phyloP scores from a whole-genome alignment of 495 filamentous ascomycete species.

The Annulohypoxylon nitens region DNA sequence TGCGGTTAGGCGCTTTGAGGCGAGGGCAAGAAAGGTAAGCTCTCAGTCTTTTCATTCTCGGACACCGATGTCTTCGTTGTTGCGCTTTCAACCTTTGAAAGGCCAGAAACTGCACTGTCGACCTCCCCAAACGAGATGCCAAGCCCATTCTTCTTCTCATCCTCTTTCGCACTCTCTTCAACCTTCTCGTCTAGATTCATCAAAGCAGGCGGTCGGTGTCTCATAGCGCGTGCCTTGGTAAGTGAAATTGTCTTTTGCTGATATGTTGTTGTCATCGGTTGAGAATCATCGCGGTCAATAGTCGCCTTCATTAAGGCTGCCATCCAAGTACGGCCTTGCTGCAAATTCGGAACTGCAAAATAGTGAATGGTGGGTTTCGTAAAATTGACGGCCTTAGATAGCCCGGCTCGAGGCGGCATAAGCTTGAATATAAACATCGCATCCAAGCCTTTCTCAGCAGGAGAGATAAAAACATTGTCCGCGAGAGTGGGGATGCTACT shows the following conservation, averaged over 20 bases:
- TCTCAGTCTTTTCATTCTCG: slow-evolving; percentile 51
- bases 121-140: slow-evolving; percentile 64
- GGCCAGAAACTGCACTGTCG: slow-evolving; percentile 64
- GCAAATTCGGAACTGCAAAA: slow-evolving; percentile 92
- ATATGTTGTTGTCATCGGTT: slow-evolving; percentile 87
- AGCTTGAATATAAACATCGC: slow-evolving; percentile 98
- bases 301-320: slow-evolving; percentile 99
- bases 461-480: slow-evolving; percentile 56
- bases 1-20: slow-evolving; percentile 58
- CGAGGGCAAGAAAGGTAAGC: slow-evolving; percentile 34
- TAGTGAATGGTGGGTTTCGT: slow-evolving; percentile 98
- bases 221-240: slow-evolving; percentile 83
- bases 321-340: slow-evolving; percentile 96
- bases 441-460: slow-evolving; percentile 62
- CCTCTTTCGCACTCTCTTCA: slow-evolving; percentile 50
- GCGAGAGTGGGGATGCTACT: slow-evolving; percentile 69
- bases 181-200: slow-evolving; percentile 75
- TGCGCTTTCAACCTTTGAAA: slow-evolving; percentile 56
- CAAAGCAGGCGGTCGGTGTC: slow-evolving; percentile 87
- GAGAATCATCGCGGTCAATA: slow-evolving; percentile 89
- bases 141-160: slow-evolving; percentile 56
- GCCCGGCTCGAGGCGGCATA: slow-evolving; percentile 87
- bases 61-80: slow-evolving; percentile 47
- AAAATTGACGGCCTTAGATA: slow-evolving; percentile 92
- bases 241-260: slow-evolving; percentile 93